Evolutionary conservation across 176 grass and related monocot species (phyloP), one percentile per base, ranked within the genome.

Genomic region (Oryza glumipatula): DNA sequence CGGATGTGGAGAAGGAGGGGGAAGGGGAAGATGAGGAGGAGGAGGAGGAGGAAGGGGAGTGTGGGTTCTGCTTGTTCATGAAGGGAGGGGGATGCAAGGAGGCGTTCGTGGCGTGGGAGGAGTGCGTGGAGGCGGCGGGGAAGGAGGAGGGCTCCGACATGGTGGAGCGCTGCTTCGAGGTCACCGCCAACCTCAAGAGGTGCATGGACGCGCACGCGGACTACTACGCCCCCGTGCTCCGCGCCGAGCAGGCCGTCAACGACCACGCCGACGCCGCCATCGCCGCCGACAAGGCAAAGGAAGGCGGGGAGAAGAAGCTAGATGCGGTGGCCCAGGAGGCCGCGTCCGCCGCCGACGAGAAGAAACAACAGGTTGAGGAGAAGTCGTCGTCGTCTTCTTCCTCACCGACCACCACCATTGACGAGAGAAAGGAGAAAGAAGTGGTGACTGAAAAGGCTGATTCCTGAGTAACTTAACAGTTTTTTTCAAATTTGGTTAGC

Each of bases 1-100:
- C 19, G 4, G 82, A 39, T 21, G 48, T 49, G n/a, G 74, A 28
- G 67, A 22, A 12, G 32, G 63, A 15, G 60, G 75, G 14, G 41
- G 32, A 33, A 23, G 86, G 19, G 26, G 79, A 38, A 2, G 88
- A 74, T 74, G 85, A 88, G 65, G 93, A 94, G 19, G 93, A 47
- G 3, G 88, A 78, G 78, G 85, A 88, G 65, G 93, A 94, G 19
- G 93, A 92, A 68, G 91, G 54, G 9, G 96, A 99, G 89, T 99
- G 96, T 75, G 86, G 84, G 52, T 99, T 99, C 83, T 99, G 96
- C 89, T 24, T 99, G 48, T 99, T 82, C 86, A 99, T 99, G 96
- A 99, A 99, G 80, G 89, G 67, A 21, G 96, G 96, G 15, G 96
- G 89, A 0, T 96, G 93, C 93, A 86, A 83, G 84, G 96, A 96